Evolutionary conservation across 257 asterid species (phyloP).

Genomic region (Lavandula angustifolia): DNA sequence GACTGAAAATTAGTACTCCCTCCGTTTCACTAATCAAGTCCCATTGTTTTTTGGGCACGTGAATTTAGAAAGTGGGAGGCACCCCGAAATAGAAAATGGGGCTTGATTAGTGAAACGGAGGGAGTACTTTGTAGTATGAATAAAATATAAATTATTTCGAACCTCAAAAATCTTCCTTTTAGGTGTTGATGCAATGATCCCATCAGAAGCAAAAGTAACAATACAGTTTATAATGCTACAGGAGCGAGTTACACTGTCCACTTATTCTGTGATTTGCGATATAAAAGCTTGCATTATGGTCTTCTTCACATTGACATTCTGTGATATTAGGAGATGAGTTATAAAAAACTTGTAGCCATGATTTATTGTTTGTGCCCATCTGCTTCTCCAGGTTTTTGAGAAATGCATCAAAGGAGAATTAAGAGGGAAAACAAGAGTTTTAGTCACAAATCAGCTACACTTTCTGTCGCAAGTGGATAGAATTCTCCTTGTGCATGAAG

Average conservation of each 20-base stretch:
- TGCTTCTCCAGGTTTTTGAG: constrained; percentile 70
- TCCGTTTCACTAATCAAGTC: too few relatives aligned
- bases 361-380: constrained; percentile 22
- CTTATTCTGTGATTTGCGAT: constrained; percentile 13
- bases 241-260: neutral
- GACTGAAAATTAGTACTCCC: neutral
- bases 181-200: constrained; percentile 3
- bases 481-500: constrained; percentile 90
- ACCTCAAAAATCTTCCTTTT: neutral
- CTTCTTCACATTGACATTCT: constrained; percentile 17
- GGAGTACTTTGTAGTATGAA: neutral
- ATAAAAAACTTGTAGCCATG: neutral
- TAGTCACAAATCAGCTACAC: constrained; percentile 95
- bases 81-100: too few relatives aligned
- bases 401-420: constrained; percentile 87
- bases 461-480: constrained; percentile 93
- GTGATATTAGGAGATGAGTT: constrained; percentile 6
- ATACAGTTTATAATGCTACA: too few relatives aligned
- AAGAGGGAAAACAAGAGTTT: constrained; percentile 85
- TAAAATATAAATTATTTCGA: neutral
- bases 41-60: too few relatives aligned
- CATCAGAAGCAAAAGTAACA: too few relatives aligned
- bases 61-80: too few relatives aligned
- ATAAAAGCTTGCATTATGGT: constrained; percentile 7
- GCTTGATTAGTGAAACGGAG: too few relatives aligned